These are phyloP conservation scores for Apiosordaria backusii DNA, from an alignment of 495 filamentous ascomycete genomes.

Conservation along the genomic window DNA sequence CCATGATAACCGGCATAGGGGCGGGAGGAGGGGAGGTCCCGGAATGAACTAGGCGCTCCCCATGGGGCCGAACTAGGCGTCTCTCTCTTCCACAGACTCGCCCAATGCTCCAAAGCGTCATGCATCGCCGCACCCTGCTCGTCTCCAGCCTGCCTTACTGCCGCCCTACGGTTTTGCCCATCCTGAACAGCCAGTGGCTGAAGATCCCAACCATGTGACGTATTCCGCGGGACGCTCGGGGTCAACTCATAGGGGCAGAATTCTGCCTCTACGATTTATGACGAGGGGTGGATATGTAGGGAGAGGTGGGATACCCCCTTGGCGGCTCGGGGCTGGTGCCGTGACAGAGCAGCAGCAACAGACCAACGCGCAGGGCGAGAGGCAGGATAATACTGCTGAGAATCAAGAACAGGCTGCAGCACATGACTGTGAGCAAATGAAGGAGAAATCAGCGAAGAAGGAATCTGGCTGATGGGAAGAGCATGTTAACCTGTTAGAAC, in stretches of 20 bases:
- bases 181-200: neutral
- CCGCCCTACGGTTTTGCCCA: neutral
- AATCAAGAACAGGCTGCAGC: neutral
- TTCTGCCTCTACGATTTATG: neutral
- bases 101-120: neutral
- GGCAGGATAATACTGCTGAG: too few relatives aligned
- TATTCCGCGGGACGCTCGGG: neutral
- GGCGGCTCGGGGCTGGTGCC: neutral
- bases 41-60: neutral
- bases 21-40: conserved; percentile 19
- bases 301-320: neutral
- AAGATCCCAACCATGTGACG: neutral
- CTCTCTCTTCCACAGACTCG: neutral
- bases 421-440: neutral
- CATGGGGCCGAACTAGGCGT: neutral
- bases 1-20: conserved; percentile 24
- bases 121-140: neutral
- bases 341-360: neutral
- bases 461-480: neutral
- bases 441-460: neutral
- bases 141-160: neutral
- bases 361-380: neutral
- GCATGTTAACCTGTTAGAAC: neutral
- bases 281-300: neutral
- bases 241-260: neutral